phyloP scores from a whole-genome alignment of 2,329 filamentous ascomycete genomes.

The Geosmithia flava region DNA sequence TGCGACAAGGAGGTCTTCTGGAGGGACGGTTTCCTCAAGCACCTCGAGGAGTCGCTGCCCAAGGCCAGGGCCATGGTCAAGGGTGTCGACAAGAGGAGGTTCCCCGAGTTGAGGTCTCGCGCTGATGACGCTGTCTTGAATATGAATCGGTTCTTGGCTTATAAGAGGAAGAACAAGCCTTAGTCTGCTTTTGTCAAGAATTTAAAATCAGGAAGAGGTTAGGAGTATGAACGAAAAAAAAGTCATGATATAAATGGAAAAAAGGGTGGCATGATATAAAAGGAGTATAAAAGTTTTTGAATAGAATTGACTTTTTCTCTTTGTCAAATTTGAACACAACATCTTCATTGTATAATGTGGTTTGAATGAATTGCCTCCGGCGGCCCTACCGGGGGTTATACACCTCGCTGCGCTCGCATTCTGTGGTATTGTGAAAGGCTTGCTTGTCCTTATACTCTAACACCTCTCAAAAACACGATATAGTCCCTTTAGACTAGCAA shows the following conservation, averaged over 20 bases:
- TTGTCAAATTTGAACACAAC: too few species aligned
- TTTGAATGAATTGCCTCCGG: too few species aligned
- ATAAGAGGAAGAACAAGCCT: slow-evolving; percentile 48
- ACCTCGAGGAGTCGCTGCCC: slow-evolving; percentile 40
- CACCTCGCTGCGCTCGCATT: too few species aligned
- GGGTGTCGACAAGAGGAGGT: slow-evolving; percentile 46
- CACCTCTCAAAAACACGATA: slow-evolving; percentile 95
- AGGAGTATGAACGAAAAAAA: neutral
- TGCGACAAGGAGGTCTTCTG: slow-evolving; percentile 55
- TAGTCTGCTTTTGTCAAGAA: neutral
- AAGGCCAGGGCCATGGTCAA: slow-evolving; percentile 45
- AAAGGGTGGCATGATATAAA: too few species aligned
- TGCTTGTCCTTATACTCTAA: too few species aligned
- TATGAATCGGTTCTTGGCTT: slow-evolving; percentile 47
- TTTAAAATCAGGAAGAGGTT: slow-evolving; percentile 1
- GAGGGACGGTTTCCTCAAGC: slow-evolving; percentile 44
- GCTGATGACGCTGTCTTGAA: slow-evolving; percentile 52
- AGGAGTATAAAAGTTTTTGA: too few species aligned
- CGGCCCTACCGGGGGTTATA: too few species aligned
- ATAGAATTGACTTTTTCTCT: too few species aligned
- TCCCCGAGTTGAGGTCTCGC: slow-evolving; percentile 41
- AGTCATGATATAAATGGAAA: neutral
- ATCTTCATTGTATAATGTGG: too few species aligned
- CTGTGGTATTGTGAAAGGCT: too few species aligned
- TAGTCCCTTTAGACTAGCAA: slow-evolving; percentile 82